Base-by-base conservation (phyloP, 768 basidiomycete genomes). In the Amyloporia xantha region DNA sequence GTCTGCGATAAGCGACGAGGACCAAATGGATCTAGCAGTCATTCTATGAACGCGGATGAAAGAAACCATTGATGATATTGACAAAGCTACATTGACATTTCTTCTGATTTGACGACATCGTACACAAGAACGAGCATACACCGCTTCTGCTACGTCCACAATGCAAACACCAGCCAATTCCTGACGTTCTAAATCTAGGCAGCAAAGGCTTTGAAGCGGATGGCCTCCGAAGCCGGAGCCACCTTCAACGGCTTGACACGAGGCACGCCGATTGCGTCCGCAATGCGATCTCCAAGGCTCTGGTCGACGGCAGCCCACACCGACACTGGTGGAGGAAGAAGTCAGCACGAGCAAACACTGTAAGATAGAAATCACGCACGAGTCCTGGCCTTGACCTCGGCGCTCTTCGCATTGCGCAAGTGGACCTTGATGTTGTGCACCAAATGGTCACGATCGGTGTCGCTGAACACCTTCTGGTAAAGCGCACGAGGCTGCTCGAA, bases 231-330 rank as follows among this genome's bases (percentile, higher is more conserved):
- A 1, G 82, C 86, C 13, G 84, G 66, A 65, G 79, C 81, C 56
- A 79, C 78, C 49, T 69, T 56, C 44, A 90, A 70, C 11, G 88
- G 86, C 45, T 65, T 54, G n/a, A 81, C 82, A 41, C 66, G 59
- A 2, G 78, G 69, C 41, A 76, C 71, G 36, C 81, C 81, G 44
- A 93, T 73, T 2, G 80, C 86, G 57, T 75, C 76, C n/a, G 90
- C 89, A 56, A 97, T 73, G 52, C 86, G 77, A 66, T 88, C 80
- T 3, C 82, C 82, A 28, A 94, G 71, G 10, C 68, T 72, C 60
- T 88, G 84, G 63, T 86, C 78, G 49, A 96, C 82, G 44, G 79
- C 80, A 36, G 87, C 82, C 77, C 84, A 93, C 52, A 86, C 83
- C 24, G 84, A 77, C 33, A 90, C 86, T 87, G 45, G 0, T 48